Conservation (phyloP, 2,329 filamentous ascomycete genomes). For the Dactylellina sp. region DNA sequence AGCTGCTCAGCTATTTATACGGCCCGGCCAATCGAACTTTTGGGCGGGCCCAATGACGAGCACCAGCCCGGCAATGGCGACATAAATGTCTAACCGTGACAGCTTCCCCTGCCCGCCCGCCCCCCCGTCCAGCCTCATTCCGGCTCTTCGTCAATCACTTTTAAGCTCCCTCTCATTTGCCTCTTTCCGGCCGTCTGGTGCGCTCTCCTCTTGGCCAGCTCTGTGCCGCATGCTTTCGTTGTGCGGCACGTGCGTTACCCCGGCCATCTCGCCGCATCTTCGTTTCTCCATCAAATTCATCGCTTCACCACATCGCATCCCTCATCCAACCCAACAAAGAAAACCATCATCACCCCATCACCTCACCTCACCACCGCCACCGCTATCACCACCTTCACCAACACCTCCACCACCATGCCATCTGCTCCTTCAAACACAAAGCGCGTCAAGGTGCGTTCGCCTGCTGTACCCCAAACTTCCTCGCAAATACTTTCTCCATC, state of each 20-base stretch:
- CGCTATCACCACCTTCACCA: constrained; percentile 4
- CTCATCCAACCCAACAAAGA: too few species aligned
- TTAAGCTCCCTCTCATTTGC: too few species aligned
- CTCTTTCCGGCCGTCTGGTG: too few species aligned
- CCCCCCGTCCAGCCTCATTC: background rate
- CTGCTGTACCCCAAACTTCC: background rate
- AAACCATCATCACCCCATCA: too few species aligned
- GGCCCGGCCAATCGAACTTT: background rate
- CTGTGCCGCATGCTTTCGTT: background rate
- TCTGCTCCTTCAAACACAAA: constrained; percentile 54
- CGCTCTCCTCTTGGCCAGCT: too few species aligned
- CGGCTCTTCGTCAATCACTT: background rate
- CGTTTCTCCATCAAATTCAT: constrained; percentile 4
- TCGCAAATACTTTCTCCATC: constrained; percentile 1
- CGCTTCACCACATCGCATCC: constrained; percentile 7
- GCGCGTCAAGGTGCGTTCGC: constrained; percentile 53
- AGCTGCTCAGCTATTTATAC: constrained; percentile 26
- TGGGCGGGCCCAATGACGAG: constrained; percentile 34
- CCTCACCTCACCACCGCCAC: constrained; percentile 7
- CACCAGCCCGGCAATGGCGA: constrained; percentile 51
- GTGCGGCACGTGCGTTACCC: constrained; percentile 4
- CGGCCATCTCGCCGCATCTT: background rate
- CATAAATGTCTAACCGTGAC: constrained; percentile 16
- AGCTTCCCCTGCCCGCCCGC: background rate
- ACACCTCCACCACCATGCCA: constrained; percentile 28